A percentile compares a stretch with the other conserved stretches of the same genome.
Conservation (phyloP, 2,329 filamentous ascomycete species). For the Penicillium sp. region DNA sequence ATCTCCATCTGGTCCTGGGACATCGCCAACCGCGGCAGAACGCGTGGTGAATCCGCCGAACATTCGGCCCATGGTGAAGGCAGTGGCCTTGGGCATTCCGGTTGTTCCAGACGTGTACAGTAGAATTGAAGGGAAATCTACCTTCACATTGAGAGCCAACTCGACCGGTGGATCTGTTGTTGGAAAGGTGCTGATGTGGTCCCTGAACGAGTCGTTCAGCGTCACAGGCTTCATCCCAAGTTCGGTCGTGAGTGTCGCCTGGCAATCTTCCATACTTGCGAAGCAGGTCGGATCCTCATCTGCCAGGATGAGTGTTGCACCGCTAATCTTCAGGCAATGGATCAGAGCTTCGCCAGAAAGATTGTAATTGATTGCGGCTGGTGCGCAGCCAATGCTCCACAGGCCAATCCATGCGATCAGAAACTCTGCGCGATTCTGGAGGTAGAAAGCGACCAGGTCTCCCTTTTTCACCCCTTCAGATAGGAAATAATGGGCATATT, state of each 20-base stretch:
- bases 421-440: constrained; percentile 68
- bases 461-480: constrained; percentile 58
- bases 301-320: constrained; percentile 58
- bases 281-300: constrained; percentile 57
- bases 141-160: constrained; percentile 54
- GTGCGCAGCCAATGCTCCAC: constrained; percentile 66
- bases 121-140: constrained; percentile 59
- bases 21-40: constrained; percentile 29
- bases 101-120: constrained; percentile 79
- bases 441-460: constrained; percentile 65
- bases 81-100: constrained; percentile 70
- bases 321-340: constrained; percentile 64
- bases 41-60: constrained; percentile 41
- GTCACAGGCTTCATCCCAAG: constrained; percentile 60
- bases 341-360: constrained; percentile 63
- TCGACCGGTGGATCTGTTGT: constrained; percentile 56
- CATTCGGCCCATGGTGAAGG: constrained; percentile 56
- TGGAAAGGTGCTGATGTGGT: constrained; percentile 49
- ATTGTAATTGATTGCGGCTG: constrained; percentile 72
- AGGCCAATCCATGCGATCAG: constrained; percentile 65
- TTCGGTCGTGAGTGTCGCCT: constrained; percentile 50
- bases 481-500: constrained; percentile 64
- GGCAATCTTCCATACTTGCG: constrained; percentile 57
- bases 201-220: constrained; percentile 52
- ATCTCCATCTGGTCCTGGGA: constrained; percentile 44